A percentile compares a stretch with the other conserved stretches of the same genome.
Conservation (phyloP, 2,329 filamentous ascomycete genomes). For the Mollisia scopiformis region DNA sequence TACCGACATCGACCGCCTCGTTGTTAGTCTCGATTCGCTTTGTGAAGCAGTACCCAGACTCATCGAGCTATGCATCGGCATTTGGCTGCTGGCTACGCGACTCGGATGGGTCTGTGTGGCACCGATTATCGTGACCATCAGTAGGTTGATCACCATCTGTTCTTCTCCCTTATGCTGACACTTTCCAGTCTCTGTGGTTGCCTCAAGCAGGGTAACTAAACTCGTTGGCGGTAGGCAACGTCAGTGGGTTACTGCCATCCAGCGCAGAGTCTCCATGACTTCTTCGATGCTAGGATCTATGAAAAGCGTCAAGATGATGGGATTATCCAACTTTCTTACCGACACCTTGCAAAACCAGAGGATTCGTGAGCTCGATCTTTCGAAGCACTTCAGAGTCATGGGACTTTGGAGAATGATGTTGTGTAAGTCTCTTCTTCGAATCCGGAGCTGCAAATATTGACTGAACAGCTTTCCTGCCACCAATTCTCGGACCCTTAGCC, state of each 20-base stretch:
- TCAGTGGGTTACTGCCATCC: conserved; percentile 44
- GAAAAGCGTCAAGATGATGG: conserved; percentile 49
- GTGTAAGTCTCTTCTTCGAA: conserved; percentile 48
- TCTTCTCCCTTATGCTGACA: neutral
- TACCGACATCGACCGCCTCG: conserved; percentile 40
- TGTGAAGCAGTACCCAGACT: conserved; percentile 45
- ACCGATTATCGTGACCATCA: conserved; percentile 21
- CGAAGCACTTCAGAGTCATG: conserved; percentile 21
- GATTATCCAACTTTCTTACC: conserved; percentile 39
- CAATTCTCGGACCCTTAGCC: conserved; percentile 14
- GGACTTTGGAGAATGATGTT: conserved; percentile 20
- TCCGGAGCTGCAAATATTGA: conserved; percentile 49
- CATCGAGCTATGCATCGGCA: conserved; percentile 42
- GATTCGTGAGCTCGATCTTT: conserved; percentile 20
- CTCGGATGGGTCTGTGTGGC: conserved; percentile 35
- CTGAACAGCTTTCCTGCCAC: conserved; percentile 15
- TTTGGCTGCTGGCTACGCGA: conserved; percentile 41
- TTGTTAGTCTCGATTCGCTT: conserved; percentile 30
- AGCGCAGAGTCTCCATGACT: conserved; percentile 44
- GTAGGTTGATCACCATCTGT: conserved; percentile 14
- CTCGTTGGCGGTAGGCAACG: conserved; percentile 25
- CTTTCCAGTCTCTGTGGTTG: conserved; percentile 7
- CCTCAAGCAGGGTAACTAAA: conserved; percentile 12
- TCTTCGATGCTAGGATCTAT: conserved; percentile 45
- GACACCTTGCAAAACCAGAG: conserved; percentile 34